These are phyloP conservation scores for Sporisorium exsertum DNA, from an alignment of 1,284 basidiomycete species.

Conservation along the genomic window DNA sequence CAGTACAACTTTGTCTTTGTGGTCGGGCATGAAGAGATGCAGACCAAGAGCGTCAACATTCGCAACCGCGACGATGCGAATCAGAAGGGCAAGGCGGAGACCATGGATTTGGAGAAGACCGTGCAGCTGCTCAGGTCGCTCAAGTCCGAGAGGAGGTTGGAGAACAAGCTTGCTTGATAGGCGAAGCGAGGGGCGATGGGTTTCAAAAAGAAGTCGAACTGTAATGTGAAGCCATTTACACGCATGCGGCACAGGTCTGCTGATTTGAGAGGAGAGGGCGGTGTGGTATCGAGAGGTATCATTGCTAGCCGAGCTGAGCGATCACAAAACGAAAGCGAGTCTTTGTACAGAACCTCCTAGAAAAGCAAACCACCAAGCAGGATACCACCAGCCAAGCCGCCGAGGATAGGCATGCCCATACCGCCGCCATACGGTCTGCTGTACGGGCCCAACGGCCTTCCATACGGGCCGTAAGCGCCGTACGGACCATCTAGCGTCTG, in stretches of 20 bases:
- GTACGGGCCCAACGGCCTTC: constrained; percentile 41
- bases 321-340: background rate
- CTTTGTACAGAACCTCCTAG: constrained; percentile 13
- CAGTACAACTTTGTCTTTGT: constrained; percentile 95
- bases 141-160: constrained; percentile 54
- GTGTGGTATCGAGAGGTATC: constrained; percentile 14
- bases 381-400: constrained; percentile 51
- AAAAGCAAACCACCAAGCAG: constrained; percentile 52
- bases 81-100: constrained; percentile 66
- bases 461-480: constrained; percentile 38
- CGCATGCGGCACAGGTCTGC: background rate
- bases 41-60: constrained; percentile 88
- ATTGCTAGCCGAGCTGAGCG: background rate
- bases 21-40: constrained; percentile 91
- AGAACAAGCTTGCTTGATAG: constrained; percentile 54
- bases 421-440: constrained; percentile 26
- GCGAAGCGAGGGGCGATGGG: background rate
- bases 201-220: background rate
- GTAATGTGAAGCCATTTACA: background rate
- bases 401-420: constrained; percentile 31
- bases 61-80: constrained; percentile 75
- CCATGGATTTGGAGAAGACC: constrained; percentile 58
- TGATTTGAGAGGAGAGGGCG: too few relatives aligned
- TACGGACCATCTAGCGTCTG: constrained; percentile 46
- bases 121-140: constrained; percentile 45